phyloP scores from a whole-genome alignment of 805 yeast genomes.

The Hanseniaspora mollemarum region DNA sequence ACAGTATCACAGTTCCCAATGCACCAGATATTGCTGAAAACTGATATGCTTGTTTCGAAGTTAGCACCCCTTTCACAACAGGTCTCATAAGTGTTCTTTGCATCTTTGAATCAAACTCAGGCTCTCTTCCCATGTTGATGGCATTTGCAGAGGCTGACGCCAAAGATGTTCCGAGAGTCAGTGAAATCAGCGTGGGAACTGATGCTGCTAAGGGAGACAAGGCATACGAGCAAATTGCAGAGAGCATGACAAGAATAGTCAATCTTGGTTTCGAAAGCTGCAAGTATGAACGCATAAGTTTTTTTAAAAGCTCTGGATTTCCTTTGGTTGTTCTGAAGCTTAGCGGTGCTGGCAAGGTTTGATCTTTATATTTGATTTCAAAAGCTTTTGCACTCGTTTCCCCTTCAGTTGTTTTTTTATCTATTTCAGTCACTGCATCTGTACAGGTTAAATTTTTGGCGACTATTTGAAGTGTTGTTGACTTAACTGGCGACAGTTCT shows the following conservation, averaged over 20 bases:
- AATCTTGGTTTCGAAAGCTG: conserved; percentile 85
- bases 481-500: background rate
- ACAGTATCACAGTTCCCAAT: conserved; percentile 56
- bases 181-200: conserved; percentile 51
- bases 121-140: conserved; percentile 93
- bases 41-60: conserved; percentile 62
- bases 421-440: conserved; percentile 22
- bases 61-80: conserved; percentile 69
- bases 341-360: conserved; percentile 21
- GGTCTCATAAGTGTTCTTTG: conserved; percentile 80
- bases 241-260: conserved; percentile 75
- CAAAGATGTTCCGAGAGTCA: conserved; percentile 76
- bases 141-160: conserved; percentile 94
- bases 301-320: conserved; percentile 22
- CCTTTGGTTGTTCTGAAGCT: conserved; percentile 14
- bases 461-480: conserved; percentile 18
- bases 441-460: conserved; percentile 31
- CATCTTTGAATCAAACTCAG: conserved; percentile 78
- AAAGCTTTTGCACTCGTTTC: conserved; percentile 40
- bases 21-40: conserved; percentile 72
- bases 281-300: conserved; percentile 49
- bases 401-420: conserved; percentile 6
- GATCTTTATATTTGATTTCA: conserved; percentile 36
- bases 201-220: conserved; percentile 76
- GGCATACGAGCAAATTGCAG: conserved; percentile 90